phyloP scores from a whole-genome alignment of 352 stramenopile species.

The Phytophthora litchii region DNA sequence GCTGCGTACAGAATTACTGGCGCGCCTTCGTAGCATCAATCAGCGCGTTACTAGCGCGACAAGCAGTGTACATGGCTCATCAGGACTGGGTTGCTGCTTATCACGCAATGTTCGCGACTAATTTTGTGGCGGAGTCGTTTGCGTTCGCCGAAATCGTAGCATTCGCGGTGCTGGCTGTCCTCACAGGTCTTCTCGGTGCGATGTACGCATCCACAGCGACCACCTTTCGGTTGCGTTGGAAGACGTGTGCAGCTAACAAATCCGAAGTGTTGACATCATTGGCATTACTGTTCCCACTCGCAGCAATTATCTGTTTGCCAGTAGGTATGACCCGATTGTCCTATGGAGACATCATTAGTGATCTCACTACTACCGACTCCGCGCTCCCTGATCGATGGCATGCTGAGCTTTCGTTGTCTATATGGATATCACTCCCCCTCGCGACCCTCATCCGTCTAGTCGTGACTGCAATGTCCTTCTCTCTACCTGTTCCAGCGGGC shows the following conservation, averaged over 20 bases:
- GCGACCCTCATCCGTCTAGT: conserved; percentile 39
- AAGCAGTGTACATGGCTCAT: conserved; percentile 47
- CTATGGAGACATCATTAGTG: conserved; percentile 32
- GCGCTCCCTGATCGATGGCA: conserved; percentile 38
- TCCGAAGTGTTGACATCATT: conserved; percentile 16
- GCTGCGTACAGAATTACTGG: conserved; percentile 57
- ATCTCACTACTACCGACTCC: conserved; percentile 36
- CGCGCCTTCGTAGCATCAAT: conserved; percentile 64
- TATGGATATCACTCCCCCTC: conserved; percentile 44
- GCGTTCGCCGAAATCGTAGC: conserved; percentile 51
- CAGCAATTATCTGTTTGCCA: conserved; percentile 44
- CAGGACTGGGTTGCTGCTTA: conserved; percentile 48
- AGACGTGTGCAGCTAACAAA: conserved; percentile 22
- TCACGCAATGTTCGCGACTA: conserved; percentile 57
- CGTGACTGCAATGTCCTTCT: conserved; percentile 53
- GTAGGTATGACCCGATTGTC: conserved; percentile 46
- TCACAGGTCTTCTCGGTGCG: conserved; percentile 55
- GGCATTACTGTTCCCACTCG: conserved; percentile 43
- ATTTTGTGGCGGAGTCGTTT: conserved; percentile 50
- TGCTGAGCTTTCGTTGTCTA: conserved; percentile 27
- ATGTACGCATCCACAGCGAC: conserved; percentile 52
- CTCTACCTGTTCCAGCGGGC: conserved; percentile 57
- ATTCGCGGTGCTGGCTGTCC: conserved; percentile 51
- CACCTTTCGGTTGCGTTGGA: conserved; percentile 51
- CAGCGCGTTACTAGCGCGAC: conserved; percentile 53